phyloP scores from a whole-genome alignment of 164 flowering plant species.

The Warburgia ugandensis region DNA sequence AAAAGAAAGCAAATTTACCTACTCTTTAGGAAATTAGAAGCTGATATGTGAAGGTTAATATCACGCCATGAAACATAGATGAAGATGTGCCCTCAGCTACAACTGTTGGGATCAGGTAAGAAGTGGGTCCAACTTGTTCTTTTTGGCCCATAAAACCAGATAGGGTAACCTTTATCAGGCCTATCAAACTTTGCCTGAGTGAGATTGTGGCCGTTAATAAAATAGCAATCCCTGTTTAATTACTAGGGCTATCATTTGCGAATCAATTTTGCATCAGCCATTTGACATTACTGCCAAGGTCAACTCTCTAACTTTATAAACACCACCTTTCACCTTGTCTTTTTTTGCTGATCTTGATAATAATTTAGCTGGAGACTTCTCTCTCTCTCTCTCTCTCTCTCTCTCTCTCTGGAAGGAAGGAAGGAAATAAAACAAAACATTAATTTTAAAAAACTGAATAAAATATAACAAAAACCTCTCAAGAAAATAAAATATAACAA shows the following conservation, averaged over 20 bases:
- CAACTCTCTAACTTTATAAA: slow-evolving; percentile 5
- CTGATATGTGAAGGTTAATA: neutral
- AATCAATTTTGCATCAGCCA: neutral
- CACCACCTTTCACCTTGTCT: neutral
- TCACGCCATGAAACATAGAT: neutral
- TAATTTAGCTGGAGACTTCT: too few relatives aligned
- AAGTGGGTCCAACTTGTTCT: neutral
- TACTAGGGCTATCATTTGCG: neutral
- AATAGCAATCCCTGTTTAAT: neutral
- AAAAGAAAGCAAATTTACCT: slow-evolving; percentile 9
- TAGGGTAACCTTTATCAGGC: neutral
- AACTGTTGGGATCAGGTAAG: too few relatives aligned
- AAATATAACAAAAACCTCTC: too few relatives aligned
- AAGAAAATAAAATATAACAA: too few relatives aligned
- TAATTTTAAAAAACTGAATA: too few relatives aligned
- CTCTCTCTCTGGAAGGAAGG: too few relatives aligned
- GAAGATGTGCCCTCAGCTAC: neutral
- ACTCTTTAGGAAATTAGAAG: slow-evolving; percentile 5
- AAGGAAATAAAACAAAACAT: too few relatives aligned
- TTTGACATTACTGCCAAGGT: slow-evolving; percentile 7
- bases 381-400: neutral
- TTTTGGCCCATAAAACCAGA: neutral
- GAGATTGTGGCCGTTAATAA: neutral
- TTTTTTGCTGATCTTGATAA: neutral
- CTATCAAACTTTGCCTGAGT: neutral